phyloP scores from a whole-genome alignment of 108 stramenopile genomes.

The Stephanodiscus minutulus region DNA sequence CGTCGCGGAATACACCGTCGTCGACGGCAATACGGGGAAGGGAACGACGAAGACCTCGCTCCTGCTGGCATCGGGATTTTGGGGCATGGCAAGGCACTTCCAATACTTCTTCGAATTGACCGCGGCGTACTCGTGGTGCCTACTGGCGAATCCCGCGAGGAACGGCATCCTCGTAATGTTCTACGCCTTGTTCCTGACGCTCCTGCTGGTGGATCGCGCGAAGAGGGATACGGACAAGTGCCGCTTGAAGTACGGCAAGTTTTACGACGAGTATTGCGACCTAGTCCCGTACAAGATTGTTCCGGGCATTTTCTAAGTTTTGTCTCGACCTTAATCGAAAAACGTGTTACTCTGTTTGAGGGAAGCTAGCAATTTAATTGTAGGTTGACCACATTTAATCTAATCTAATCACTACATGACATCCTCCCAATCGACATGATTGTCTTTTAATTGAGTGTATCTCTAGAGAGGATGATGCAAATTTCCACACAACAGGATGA shows the following conservation, averaged over 20 bases:
- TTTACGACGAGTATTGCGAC: constrained; percentile 95
- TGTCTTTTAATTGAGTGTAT: too few relatives aligned
- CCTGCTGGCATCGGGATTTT: constrained; percentile 85
- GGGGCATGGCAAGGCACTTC: constrained; percentile 96
- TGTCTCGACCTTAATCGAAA: not conserved
- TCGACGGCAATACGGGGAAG: constrained; percentile 59
- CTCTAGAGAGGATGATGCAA: too few relatives aligned
- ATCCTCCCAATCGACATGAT: too few relatives aligned
- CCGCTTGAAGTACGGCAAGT: constrained; percentile 92
- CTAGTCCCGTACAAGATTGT: constrained; percentile 89
- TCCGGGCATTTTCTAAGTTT: constrained; percentile 64
- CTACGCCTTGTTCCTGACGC: constrained; percentile 92
- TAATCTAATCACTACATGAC: too few relatives aligned
- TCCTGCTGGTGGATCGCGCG: constrained; percentile 95
- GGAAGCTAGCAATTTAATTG: not conserved
- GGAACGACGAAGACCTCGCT: constrained; percentile 66
- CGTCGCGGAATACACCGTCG: constrained; percentile 86
- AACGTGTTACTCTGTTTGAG: not conserved
- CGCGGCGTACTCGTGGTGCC: constrained; percentile 91
- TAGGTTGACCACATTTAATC: too few relatives aligned
- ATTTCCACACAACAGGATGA: too few relatives aligned
- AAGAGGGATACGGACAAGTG: constrained; percentile 95
- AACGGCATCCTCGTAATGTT: constrained; percentile 79
- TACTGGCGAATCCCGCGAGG: constrained; percentile 72
- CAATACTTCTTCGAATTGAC: constrained; percentile 95